Evolutionary conservation across 78 protist species (phyloP), one percentile per base, ranked within the genome.

Genomic region (Pigoraptor vietnamica): DNA sequence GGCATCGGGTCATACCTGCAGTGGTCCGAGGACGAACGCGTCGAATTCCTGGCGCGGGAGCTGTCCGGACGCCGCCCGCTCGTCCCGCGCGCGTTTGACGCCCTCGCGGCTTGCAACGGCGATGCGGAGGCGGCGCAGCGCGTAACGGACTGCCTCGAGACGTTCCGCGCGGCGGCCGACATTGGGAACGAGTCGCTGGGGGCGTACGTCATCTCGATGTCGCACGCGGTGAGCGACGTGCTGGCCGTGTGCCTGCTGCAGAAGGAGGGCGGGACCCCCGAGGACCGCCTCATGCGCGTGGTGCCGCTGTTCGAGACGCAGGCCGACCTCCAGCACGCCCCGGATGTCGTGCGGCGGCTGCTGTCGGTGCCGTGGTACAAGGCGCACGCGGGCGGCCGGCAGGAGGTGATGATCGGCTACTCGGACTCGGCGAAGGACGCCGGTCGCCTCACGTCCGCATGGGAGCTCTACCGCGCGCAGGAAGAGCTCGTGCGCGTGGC

Each of bases 321-420:
- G n/a, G 87, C 25, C 21, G 92, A 38, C 94, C 83, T 89, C 1
- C 9, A 40, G 40, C 19, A 89, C 91, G 23, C 81, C 25, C 29
- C 21, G 38, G 67, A 39, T 9, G 48, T 89, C 82, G 23, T 89
- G 81, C 19, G 39, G 36, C 39, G 37, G 25, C 81, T 89, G 91
- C 34, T 89, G 39, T 23, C 23, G 37, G 34, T n/a, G 25, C 32
- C 32, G 19, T 40, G 84, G 91, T 48, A 40, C 9, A 82, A 82
- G 48, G 39, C 37, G 29, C 86, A 56, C 39, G 81, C 92, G 23
- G 81, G 34, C 35, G 95, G 95, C 23, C 19, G 37, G n/a, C 96
- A 95, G 88, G 96, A 94, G 92, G 91, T 95, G 79, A 96, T 96
- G 97, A 82, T 96, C 40, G 97, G 97, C 33, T 96, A 96, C 87